A percentile compares a stretch with the other conserved stretches of the same genome.
phyloP scores from a whole-genome alignment of 1,284 basidiomycete species.

The Apiotrichum montevideense region DNA sequence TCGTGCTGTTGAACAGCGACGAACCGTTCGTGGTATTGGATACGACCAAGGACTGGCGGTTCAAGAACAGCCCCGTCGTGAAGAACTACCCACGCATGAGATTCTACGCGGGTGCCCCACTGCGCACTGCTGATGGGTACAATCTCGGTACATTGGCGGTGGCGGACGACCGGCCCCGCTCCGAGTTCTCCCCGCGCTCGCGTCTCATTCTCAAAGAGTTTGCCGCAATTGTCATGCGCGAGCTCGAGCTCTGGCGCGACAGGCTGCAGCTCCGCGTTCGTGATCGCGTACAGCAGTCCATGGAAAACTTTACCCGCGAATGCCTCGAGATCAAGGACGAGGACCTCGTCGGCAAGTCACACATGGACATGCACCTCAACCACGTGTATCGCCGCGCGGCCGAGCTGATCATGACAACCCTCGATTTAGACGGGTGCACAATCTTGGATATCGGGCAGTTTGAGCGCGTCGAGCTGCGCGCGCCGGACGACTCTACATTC shows the following conservation, averaged over 20 bases:
- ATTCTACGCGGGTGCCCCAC: constrained; percentile 87
- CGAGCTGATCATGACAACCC: constrained; percentile 75
- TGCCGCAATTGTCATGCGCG: constrained; percentile 85
- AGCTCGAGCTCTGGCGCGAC: constrained; percentile 90
- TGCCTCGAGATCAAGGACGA: constrained; percentile 78
- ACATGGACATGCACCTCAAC: constrained; percentile 59
- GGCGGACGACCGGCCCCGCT: constrained; percentile 74
- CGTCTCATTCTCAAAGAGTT: constrained; percentile 91
- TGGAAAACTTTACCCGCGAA: constrained; percentile 92
- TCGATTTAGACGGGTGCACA: constrained; percentile 85
- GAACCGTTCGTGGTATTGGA: constrained; percentile 85
- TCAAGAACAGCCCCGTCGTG: constrained; percentile 67
- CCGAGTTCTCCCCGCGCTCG: constrained; percentile 81
- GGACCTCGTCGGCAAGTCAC: constrained; percentile 22
- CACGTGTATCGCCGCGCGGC: constrained; percentile 81
- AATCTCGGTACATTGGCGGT: constrained; percentile 85
- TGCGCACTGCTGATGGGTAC: constrained; percentile 80
- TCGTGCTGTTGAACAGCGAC: constrained; percentile 57
- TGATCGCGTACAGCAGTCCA: constrained; percentile 87
- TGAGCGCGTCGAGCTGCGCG: constrained; percentile 63
- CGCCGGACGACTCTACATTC: constrained; percentile 6
- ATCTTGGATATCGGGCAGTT: constrained; percentile 88
- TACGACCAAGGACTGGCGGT: constrained; percentile 77
- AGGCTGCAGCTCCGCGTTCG: constrained; percentile 83
- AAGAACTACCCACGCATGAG: constrained; percentile 61